A percentile compares a stretch with the other conserved stretches of the same genome.
These are phyloP conservation scores for Saussurea involucrata DNA, from an alignment of 129 eudicot species.

Conservation along the genomic window DNA sequence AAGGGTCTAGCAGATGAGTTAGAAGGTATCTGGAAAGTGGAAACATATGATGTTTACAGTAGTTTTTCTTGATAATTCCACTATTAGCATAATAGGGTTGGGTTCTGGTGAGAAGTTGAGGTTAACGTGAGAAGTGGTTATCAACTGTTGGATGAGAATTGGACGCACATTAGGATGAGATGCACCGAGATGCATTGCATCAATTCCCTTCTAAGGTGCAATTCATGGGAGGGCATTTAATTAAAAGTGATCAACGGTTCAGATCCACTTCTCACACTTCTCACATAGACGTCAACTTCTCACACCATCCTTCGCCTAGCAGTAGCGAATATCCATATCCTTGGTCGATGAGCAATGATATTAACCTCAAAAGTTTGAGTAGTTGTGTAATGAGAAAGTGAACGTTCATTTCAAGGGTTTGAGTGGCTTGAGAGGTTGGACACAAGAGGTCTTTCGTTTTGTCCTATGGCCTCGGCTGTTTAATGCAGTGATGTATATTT, in stretches of 20 bases:
- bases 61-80: slow-evolving; percentile 1
- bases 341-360: neutral
- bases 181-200: too few species aligned
- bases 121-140: too few species aligned
- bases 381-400: neutral
- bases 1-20: neutral
- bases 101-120: too few species aligned
- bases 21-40: neutral
- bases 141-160: too few species aligned
- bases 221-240: too few species aligned
- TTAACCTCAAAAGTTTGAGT: neutral
- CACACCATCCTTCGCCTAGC: too few species aligned
- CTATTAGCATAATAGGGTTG: too few species aligned
- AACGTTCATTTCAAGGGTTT: neutral
- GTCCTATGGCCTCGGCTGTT: neutral
- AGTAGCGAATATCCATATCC: neutral
- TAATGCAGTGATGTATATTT: neutral
- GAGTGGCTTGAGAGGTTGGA: slow-evolving; percentile 8
- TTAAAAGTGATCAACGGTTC: too few species aligned
- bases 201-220: too few species aligned
- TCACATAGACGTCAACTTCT: too few species aligned
- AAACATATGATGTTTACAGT: neutral
- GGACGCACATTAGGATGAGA: too few species aligned
- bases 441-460: neutral
- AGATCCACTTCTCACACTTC: too few species aligned